Percentiles rank a stretch among this genome's conserved stretches.
Conservation (phyloP, 345 rosid genomes). For the Tarenaya hassleriana region DNA sequence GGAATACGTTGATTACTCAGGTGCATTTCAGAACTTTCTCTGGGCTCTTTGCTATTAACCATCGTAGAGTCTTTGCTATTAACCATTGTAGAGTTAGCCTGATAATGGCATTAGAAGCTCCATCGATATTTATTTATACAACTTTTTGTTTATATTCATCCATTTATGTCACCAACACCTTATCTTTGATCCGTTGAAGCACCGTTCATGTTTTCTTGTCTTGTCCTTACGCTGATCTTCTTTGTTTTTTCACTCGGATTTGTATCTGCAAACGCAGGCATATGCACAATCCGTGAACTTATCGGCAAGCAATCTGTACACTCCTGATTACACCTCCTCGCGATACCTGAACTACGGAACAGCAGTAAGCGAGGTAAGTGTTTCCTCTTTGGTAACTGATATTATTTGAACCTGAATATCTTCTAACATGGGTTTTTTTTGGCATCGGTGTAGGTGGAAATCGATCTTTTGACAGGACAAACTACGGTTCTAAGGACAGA, state of each 20-base stretch:
- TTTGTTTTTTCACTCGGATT: slow-evolving; percentile 1
- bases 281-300: slow-evolving; percentile 17
- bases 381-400: neutral
- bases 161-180: no score
- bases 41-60: no score
- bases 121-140: no score
- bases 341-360: slow-evolving; percentile 82
- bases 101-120: no score
- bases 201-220: slow-evolving; percentile 5
- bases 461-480: slow-evolving; percentile 73
- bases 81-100: no score
- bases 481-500: slow-evolving; percentile 64
- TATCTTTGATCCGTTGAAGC: slow-evolving; percentile 10
- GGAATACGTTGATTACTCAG: slow-evolving; percentile 76
- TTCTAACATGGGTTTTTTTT: neutral
- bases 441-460: slow-evolving; percentile 59
- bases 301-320: slow-evolving; percentile 30
- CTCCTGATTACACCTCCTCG: slow-evolving; percentile 39
- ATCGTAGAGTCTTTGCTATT: no score
- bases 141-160: no score
- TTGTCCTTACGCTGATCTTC: neutral
- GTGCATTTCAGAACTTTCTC: slow-evolving; percentile 26
- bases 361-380: slow-evolving; percentile 86
- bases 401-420: neutral
- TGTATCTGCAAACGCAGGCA: slow-evolving; percentile 45